These are phyloP conservation scores for Suhomyces sp. DNA, from an alignment of 805 yeast species.

Conservation along the genomic window DNA sequence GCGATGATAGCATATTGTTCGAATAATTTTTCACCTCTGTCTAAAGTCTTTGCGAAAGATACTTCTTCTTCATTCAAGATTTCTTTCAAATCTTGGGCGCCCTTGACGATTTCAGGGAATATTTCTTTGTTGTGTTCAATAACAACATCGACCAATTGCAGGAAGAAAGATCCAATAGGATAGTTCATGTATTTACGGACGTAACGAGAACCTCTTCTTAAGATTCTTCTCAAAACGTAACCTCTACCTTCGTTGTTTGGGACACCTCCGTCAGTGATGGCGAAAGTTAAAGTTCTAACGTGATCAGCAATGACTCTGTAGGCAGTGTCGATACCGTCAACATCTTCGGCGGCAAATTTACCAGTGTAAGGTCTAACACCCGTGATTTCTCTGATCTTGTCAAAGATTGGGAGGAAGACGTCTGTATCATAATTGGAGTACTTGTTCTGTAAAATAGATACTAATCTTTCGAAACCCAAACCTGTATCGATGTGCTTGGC, in stretches of 20 bases:
- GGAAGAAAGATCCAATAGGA: conserved; percentile 93
- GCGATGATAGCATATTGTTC: conserved; percentile 91
- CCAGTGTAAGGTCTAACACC: conserved; percentile 92
- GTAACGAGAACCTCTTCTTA: conserved; percentile 97
- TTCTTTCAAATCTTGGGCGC: conserved; percentile 76
- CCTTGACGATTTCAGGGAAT: conserved; percentile 86
- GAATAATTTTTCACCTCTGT: conserved; percentile 95
- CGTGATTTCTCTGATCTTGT: conserved; percentile 84
- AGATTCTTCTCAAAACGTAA: conserved; percentile 92
- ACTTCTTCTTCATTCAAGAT: conserved; percentile 95
- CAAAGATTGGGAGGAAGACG: conserved; percentile 87
- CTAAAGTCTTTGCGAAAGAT: conserved; percentile 91
- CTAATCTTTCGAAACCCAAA: conserved; percentile 97
- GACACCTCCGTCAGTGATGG: conserved; percentile 97
- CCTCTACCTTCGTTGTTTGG: conserved; percentile 99
- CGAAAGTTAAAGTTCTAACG: conserved; percentile 94
- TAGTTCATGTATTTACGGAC: conserved; percentile 94
- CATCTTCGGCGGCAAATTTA: conserved; percentile 88
- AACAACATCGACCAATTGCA: conserved; percentile 87
- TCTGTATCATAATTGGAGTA: conserved; percentile 96
- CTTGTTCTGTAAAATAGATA: conserved; percentile 88
- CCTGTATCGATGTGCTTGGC: conserved; percentile 98
- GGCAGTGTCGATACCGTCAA: conserved; percentile 95
- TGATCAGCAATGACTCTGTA: conserved; percentile 98
- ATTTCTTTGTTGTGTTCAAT: conserved; percentile 82